phyloP scores from a whole-genome alignment of 129 eudicot genomes.

The Daucus carota region DH1_v3.0 NC_030387.2:2487001-2487500 shows the following conservation, averaged over 20 bases:
- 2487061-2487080: background rate
- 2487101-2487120: background rate
- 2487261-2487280: slow-evolving; percentile 55
- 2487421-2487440: background rate
- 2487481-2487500: slow-evolving; percentile 55
- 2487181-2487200: background rate
- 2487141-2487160: background rate
- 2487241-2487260: background rate
- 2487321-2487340: slow-evolving; percentile 60
- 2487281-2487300: slow-evolving; percentile 73
- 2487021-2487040: background rate
- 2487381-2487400: background rate
- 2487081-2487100: background rate
- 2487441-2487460: slow-evolving; percentile 41
- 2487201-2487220: background rate
- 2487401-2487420: background rate
- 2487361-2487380: slow-evolving; percentile 39
- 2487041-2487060: background rate
- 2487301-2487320: slow-evolving; percentile 63
- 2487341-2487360: slow-evolving; percentile 87
- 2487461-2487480: slow-evolving; percentile 60
- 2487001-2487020: slow-evolving; percentile 28
- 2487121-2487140: background rate
- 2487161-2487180: background rate
- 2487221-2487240: background rate